Conservation (phyloP, 164 flowering plant genomes). For the Piper longum region DNA sequence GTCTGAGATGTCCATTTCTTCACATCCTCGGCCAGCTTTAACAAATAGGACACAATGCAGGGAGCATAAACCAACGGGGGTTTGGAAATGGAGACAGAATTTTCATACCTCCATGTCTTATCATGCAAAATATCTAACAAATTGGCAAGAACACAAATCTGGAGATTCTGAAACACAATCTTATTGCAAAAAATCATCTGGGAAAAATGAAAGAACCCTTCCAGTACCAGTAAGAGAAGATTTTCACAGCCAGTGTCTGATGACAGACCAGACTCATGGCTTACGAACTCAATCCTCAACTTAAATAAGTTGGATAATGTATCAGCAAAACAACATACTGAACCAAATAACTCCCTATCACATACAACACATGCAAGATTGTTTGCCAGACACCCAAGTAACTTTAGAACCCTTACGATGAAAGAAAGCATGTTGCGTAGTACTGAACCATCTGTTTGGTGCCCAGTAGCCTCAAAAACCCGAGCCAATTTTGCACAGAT, state of each 20-base stretch:
- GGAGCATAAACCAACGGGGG: conserved; percentile 71
- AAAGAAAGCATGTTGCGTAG: conserved; percentile 35
- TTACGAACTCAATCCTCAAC: conserved; percentile 41
- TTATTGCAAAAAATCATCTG: conserved; percentile 40
- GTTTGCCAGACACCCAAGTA: conserved; percentile 43
- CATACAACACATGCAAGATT: conserved; percentile 36
- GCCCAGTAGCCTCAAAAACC: conserved; percentile 31
- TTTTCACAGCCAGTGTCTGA: conserved; percentile 53
- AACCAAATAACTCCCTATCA: conserved; percentile 41
- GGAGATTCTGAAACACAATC: conserved; percentile 45
- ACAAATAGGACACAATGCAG: conserved; percentile 33
- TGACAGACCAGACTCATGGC: conserved; percentile 15
- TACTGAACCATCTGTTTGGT: conserved; percentile 23
- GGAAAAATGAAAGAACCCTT: conserved; percentile 65
- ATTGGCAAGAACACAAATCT: conserved; percentile 61
- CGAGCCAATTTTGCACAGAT: conserved; percentile 37
- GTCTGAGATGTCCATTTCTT: conserved; percentile 24
- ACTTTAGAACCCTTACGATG: conserved; percentile 44
- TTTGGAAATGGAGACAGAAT: conserved; percentile 24
- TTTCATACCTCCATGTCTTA: conserved; percentile 47
- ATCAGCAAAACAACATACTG: conserved; percentile 47
- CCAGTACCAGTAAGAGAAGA: conserved; percentile 40
- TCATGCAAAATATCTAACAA: conserved; percentile 43
- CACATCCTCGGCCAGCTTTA: conserved; percentile 60
- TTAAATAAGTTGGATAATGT: conserved; percentile 47